These are phyloP conservation scores for Aphanocladium album DNA, from an alignment of 2,329 filamentous ascomycete genomes.

Conservation along the genomic window DNA sequence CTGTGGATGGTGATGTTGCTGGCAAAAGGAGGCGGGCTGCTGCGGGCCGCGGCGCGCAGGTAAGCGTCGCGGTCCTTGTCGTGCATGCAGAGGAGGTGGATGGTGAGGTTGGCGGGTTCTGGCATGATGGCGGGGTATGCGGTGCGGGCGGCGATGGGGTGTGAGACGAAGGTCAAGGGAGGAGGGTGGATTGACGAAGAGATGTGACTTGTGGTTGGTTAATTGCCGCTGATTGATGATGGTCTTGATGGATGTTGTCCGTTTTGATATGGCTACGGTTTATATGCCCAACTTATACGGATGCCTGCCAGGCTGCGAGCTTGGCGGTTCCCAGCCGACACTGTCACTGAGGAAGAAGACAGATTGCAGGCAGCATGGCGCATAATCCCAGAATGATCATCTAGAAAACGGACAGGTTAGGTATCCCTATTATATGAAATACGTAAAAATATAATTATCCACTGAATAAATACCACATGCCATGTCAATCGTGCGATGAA, in stretches of 20 bases:
- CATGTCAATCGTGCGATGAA: too few relatives aligned
- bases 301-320: neutral
- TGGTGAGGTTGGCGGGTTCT: neutral
- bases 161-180: neutral
- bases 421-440: too few relatives aligned
- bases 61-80: conserved; percentile 31
- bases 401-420: too few relatives aligned
- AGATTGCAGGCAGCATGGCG: neutral
- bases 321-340: neutral
- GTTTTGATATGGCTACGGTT: too few relatives aligned
- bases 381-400: too few relatives aligned
- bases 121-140: neutral
- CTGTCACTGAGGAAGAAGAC: neutral
- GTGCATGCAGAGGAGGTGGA: conserved; percentile 13
- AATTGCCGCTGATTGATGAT: neutral
- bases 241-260: neutral
- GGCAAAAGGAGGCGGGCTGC: conserved; percentile 27
- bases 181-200: neutral
- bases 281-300: too few relatives aligned
- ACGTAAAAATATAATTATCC: too few relatives aligned
- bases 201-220: neutral
- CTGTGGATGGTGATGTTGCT: conserved; percentile 32
- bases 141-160: neutral
- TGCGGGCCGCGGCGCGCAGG: conserved; percentile 25
- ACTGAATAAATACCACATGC: too few relatives aligned